These are phyloP conservation scores for Apophysomyces trapeziformis DNA, from an alignment of 371 early-diverging fungal species.

Conservation along the genomic window DNA sequence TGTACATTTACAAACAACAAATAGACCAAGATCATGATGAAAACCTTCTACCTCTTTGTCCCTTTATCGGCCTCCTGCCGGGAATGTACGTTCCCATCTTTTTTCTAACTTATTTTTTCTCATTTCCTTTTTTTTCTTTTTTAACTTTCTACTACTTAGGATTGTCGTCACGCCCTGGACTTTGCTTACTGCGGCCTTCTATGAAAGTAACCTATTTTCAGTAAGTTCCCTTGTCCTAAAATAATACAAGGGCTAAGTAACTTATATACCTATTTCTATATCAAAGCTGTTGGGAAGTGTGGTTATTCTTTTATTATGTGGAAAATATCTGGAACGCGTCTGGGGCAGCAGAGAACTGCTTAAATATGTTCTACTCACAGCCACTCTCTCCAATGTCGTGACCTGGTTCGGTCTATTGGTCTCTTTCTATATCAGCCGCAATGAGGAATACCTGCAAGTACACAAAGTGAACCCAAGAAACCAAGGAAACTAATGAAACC, in stretches of 20 bases:
- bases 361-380: constrained; percentile 65
- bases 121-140: too few relatives aligned
- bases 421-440: constrained; percentile 62
- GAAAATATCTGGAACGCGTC: constrained; percentile 76
- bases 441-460: constrained; percentile 64
- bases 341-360: constrained; percentile 77
- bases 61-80: constrained; percentile 51
- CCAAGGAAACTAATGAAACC: background rate
- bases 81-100: constrained; percentile 39
- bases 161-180: constrained; percentile 52
- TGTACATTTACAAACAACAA: constrained; percentile 37
- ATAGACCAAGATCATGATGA: constrained; percentile 23
- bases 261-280: constrained; percentile 6
- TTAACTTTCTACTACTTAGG: constrained; percentile 19
- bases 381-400: constrained; percentile 57
- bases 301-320: constrained; percentile 57
- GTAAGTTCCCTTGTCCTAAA: constrained; percentile 29
- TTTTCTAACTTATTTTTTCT: background rate
- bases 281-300: constrained; percentile 53
- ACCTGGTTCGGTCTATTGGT: constrained; percentile 61
- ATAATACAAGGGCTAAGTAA: background rate
- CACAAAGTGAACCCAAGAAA: background rate
- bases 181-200: constrained; percentile 45
- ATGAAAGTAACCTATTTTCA: constrained; percentile 41
- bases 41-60: constrained; percentile 28